phyloP scores from a whole-genome alignment of 305 asterid genomes.

The Petunia hybrid region DNA sequence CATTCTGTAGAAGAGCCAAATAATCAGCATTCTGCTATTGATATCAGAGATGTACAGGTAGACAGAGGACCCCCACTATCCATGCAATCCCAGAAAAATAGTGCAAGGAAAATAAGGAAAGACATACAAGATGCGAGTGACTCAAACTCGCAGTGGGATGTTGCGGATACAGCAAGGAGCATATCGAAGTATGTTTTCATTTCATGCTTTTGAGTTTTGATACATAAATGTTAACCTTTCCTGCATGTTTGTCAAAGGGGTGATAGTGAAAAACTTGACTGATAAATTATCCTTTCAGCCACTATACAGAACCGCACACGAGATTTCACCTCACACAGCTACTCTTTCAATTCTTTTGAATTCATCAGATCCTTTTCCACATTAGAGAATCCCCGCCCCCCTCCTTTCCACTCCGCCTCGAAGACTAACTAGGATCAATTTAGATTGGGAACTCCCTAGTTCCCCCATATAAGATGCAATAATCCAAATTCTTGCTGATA shows the following conservation, averaged over 20 bases:
- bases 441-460: background rate
- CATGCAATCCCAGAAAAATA: conserved; percentile 38
- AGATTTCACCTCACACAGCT: no score
- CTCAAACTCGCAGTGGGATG: conserved; percentile 55
- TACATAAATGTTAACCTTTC: background rate
- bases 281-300: no score
- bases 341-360: no score
- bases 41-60: conserved; percentile 88
- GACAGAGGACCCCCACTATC: conserved; percentile 71
- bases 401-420: no score
- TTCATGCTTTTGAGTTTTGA: background rate
- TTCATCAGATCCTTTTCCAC: no score
- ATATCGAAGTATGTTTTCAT: conserved; percentile 51
- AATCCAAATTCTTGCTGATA: background rate
- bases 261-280: no score
- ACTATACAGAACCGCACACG: no score
- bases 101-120: conserved; percentile 43
- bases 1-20: conserved; percentile 40
- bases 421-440: background rate
- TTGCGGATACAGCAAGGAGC: conserved; percentile 48
- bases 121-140: conserved; percentile 39
- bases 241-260: background rate
- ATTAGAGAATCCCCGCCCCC: no score
- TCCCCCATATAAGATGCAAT: background rate
- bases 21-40: conserved; percentile 48